Conservation (phyloP, 768 basidiomycete genomes). For the Tephrocybe sp. region DNA sequence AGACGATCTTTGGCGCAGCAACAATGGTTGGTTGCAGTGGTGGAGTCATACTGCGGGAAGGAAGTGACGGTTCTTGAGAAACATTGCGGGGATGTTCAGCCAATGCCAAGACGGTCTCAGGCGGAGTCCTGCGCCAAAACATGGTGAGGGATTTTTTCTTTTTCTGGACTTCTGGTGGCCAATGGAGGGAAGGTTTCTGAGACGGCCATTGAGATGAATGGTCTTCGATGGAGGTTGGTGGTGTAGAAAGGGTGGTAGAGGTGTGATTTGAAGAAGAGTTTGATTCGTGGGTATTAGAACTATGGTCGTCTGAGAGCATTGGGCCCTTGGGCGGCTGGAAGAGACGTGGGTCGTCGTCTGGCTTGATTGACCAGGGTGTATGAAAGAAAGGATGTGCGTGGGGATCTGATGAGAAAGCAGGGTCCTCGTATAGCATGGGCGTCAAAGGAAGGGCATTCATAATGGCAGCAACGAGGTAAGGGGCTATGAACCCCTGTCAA, state of each 20-base stretch:
- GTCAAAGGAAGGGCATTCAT: not conserved
- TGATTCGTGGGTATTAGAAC: slow-evolving; percentile 11
- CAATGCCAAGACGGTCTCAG: slow-evolving; percentile 12
- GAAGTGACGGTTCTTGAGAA: slow-evolving; percentile 4
- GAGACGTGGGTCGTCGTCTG: slow-evolving; percentile 21
- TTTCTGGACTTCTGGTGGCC: no score
- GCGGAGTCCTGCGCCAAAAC: slow-evolving; percentile 19
- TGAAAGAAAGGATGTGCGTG: slow-evolving; percentile 42
- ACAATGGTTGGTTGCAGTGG: slow-evolving; percentile 14
- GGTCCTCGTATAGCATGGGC: slow-evolving; percentile 36
- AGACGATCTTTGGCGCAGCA: no score
- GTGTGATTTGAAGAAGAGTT: slow-evolving; percentile 15
- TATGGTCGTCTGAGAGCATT: slow-evolving; percentile 18
- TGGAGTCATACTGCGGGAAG: slow-evolving; percentile 5
- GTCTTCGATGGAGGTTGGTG: slow-evolving; percentile 14
- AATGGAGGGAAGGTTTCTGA: not conserved
- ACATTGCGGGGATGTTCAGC: slow-evolving; percentile 11
- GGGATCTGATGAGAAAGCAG: slow-evolving; percentile 60
- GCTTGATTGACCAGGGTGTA: slow-evolving; percentile 23
- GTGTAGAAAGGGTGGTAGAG: slow-evolving; percentile 19
- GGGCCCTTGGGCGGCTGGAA: slow-evolving; percentile 31
- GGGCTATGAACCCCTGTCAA: not conserved
- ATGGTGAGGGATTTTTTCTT: slow-evolving; percentile 8
- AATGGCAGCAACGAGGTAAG: no score
- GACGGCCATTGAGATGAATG: slow-evolving; percentile 10